Evolutionary conservation across 306 rosid species (phyloP).

Genomic region (Glycine tomentella): DNA sequence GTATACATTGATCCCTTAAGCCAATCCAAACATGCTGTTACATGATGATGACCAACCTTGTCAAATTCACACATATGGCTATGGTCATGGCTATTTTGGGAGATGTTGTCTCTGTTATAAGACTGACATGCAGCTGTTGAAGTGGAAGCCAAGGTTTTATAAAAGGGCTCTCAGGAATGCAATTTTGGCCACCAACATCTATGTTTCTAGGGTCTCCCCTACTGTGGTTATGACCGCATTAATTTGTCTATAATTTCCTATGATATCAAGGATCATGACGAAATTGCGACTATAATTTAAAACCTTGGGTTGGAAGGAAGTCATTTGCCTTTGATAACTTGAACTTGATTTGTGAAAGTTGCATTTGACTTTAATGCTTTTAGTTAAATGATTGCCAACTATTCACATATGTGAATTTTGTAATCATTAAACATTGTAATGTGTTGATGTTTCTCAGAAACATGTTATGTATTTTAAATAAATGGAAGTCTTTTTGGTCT

Average conservation of each 20-base stretch:
- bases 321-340: not conserved
- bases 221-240: too few relatives aligned
- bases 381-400: not conserved
- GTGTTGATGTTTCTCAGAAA: not conserved
- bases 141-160: not conserved
- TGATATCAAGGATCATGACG: too few relatives aligned
- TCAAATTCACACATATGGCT: slow-evolving; percentile 8
- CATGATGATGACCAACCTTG: not conserved
- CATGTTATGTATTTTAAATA: not conserved
- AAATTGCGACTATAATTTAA: too few relatives aligned
- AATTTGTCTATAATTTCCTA: too few relatives aligned
- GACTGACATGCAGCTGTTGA: too few relatives aligned
- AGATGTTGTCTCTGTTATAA: not conserved
- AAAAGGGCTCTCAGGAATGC: too few relatives aligned
- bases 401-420: not conserved
- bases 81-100: not conserved
- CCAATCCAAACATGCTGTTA: too few relatives aligned
- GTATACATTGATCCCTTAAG: too few relatives aligned
- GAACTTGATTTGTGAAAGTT: slow-evolving; percentile 15
- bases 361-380: not conserved
- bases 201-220: too few relatives aligned
- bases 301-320: not conserved
- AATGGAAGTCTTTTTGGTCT: not conserved
- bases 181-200: too few relatives aligned
- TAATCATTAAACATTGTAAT: not conserved